These are phyloP conservation scores for Syncephalastrum sp. DNA, from an alignment of 371 early-diverging fungal genomes.

Conservation along the genomic window DNA sequence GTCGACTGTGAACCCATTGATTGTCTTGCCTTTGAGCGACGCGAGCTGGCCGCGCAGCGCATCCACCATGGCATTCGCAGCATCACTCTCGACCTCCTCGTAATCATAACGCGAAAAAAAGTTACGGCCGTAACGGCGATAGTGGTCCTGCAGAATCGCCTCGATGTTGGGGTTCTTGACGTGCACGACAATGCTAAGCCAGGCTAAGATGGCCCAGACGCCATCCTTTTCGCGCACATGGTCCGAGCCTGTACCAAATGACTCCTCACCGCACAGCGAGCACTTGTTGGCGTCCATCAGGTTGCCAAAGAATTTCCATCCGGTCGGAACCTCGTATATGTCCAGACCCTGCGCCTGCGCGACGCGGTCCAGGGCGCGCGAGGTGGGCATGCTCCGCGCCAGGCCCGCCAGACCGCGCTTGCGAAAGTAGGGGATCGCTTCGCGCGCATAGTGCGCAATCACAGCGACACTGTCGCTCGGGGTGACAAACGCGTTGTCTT, in stretches of 20 bases:
- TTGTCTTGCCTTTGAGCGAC: slow-evolving; percentile 55
- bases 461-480: slow-evolving; percentile 97
- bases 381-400: slow-evolving; percentile 96
- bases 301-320: slow-evolving; percentile 98
- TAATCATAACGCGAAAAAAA: slow-evolving; percentile 97
- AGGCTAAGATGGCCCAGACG: slow-evolving; percentile 95
- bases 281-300: slow-evolving; percentile 96
- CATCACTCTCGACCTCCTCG: slow-evolving; percentile 88
- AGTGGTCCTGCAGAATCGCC: slow-evolving; percentile 81
- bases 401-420: slow-evolving; percentile 85
- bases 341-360: slow-evolving; percentile 81
- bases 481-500: slow-evolving; percentile 85
- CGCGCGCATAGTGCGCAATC: slow-evolving; percentile 86
- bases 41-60: slow-evolving; percentile 59
- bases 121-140: slow-evolving; percentile 88
- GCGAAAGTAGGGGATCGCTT: slow-evolving; percentile 90
- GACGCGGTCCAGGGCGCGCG: slow-evolving; percentile 88
- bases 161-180: slow-evolving; percentile 68
- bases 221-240: slow-evolving; percentile 99
- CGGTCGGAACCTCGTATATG: slow-evolving; percentile 89
- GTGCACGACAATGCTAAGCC: slow-evolving; percentile 91
- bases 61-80: slow-evolving; percentile 80
- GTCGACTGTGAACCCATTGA: slow-evolving; percentile 66
- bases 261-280: slow-evolving; percentile 97
- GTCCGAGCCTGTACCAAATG: slow-evolving; percentile 97